Evolutionary conservation across 2,329 filamentous ascomycete species (phyloP).

Genomic region (Berkeleyomyces rouxiae): DNA sequence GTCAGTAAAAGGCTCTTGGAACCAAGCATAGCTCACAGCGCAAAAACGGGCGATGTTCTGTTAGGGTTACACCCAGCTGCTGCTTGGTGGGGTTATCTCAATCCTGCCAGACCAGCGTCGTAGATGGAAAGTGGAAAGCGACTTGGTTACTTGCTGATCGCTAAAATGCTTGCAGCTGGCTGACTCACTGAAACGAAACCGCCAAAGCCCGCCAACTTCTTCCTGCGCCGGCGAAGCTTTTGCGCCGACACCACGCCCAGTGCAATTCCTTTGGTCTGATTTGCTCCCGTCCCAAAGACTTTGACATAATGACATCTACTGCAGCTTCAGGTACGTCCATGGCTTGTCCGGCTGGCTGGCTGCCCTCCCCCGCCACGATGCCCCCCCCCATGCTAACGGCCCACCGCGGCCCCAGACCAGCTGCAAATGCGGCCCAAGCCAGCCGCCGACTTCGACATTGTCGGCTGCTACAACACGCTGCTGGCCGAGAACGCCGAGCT

Average conservation of each 20-base stretch:
- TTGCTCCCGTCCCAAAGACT: too few relatives aligned
- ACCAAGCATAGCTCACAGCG: too few relatives aligned
- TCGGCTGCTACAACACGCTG: slow-evolving; percentile 36
- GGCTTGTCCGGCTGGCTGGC: too few relatives aligned
- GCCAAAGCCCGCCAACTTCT: background rate
- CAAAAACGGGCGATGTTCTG: too few relatives aligned
- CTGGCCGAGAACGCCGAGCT: slow-evolving; percentile 58
- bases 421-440: slow-evolving; percentile 10
- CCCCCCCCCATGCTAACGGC: background rate
- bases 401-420: background rate
- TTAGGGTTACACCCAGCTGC: too few relatives aligned
- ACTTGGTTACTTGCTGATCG: background rate
- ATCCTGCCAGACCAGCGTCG: background rate
- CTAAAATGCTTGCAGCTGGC: background rate
- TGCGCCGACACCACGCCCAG: background rate
- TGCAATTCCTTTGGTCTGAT: too few relatives aligned
- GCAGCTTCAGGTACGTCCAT: too few relatives aligned
- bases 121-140: background rate
- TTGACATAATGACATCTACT: too few relatives aligned
- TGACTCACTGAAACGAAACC: background rate
- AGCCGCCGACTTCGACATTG: slow-evolving; percentile 28
- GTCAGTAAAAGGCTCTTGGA: too few relatives aligned
- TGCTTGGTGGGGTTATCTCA: too few relatives aligned
- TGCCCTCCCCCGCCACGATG: too few relatives aligned
- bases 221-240: background rate